Conservation (phyloP, 176 grass and related monocot genomes). For the barley (Hordeum vulgare) region DNA sequence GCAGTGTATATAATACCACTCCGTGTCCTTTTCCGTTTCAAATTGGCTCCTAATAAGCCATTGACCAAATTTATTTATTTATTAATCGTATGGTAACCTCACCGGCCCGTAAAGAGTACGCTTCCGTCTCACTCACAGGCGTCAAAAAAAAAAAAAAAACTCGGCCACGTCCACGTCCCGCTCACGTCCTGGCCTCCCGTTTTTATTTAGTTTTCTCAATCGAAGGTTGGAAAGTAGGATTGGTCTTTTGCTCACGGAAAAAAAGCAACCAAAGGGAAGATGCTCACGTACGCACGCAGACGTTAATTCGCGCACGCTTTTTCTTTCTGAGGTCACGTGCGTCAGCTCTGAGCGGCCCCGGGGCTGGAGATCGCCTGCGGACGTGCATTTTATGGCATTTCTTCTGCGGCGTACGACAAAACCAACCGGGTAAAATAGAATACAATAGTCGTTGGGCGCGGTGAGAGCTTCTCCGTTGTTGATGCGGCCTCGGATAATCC, state of each 20-base stretch:
- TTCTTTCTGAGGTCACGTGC: conserved; percentile 18
- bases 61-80: conserved; percentile 15
- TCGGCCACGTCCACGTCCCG: not conserved
- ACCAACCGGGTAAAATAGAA: not conserved
- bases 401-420: not conserved
- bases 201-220: not conserved
- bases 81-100: not conserved
- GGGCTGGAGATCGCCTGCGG: conserved; percentile 11
- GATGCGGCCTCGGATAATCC: too few species aligned
- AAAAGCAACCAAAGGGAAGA: not conserved
- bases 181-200: not conserved
- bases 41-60: not conserved
- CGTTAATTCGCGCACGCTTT: conserved; percentile 1
- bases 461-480: not conserved
- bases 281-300: not conserved
- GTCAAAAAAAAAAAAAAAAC: not conserved
- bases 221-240: too few species aligned
- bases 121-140: not conserved
- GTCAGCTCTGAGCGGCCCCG: conserved; percentile 29
- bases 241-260: conserved; percentile 5
- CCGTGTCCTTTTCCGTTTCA: not conserved
- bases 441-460: not conserved
- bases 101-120: not conserved
- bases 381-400: not conserved
- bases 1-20: not conserved